Evolutionary conservation across 2,329 filamentous ascomycete species (phyloP).

Genomic region (Exophiala spinifera): DNA sequence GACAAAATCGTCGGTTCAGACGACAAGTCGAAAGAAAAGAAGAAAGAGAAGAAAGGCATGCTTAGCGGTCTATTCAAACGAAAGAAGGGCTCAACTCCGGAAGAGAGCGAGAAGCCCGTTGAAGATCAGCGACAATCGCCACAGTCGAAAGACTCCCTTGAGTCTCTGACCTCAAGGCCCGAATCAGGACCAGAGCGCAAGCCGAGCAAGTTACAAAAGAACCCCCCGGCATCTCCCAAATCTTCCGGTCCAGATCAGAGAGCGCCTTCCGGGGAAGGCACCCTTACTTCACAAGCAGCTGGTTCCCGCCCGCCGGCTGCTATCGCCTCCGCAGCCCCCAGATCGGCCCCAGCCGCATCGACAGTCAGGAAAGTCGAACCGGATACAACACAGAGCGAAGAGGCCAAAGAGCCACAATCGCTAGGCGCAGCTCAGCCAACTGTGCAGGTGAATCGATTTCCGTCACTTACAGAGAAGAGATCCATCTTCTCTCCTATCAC

Average conservation of each 20-base stretch:
- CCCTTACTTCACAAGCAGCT: constrained; percentile 22
- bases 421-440: constrained; percentile 5
- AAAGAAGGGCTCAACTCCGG: constrained; percentile 52
- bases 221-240: constrained; percentile 46
- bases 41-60: constrained; percentile 71
- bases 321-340: constrained; percentile 17
- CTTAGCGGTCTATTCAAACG: constrained; percentile 67
- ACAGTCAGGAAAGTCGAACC: constrained; percentile 20
- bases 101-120: constrained; percentile 58
- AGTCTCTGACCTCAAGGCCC: constrained; percentile 37
- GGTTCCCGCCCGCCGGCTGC: constrained; percentile 7
- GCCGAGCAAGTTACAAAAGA: constrained; percentile 69
- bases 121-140: constrained; percentile 53
- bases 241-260: constrained; percentile 30
- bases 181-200: constrained; percentile 52
- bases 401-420: neutral
- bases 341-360: constrained; percentile 16
- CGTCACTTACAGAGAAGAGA: constrained; percentile 28
- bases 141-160: constrained; percentile 44
- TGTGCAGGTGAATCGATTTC: constrained; percentile 23
- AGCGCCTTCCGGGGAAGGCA: constrained; percentile 37
- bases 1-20: constrained; percentile 60
- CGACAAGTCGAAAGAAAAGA: constrained; percentile 69
- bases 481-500: constrained; percentile 24
- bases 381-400: constrained; percentile 6